Conservation (phyloP, 2,329 filamentous ascomycete genomes). For the Aspergillus brunneoviolaceus region DNA sequence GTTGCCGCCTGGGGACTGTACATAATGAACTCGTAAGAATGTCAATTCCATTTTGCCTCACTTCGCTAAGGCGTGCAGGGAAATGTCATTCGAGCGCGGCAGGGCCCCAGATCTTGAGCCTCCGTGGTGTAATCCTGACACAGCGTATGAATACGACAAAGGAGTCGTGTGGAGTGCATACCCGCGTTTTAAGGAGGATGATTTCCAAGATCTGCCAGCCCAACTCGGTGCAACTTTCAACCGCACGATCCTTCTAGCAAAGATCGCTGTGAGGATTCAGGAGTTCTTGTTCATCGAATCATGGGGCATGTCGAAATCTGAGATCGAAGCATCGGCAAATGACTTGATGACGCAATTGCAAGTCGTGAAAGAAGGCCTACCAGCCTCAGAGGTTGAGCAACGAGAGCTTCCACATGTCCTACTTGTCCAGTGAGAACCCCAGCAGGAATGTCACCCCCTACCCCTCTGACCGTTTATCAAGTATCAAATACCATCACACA, state of each 20-base stretch:
- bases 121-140: conserved; percentile 20
- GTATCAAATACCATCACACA: conserved; percentile 30
- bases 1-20: conserved; percentile 34
- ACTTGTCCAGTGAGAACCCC: conserved; percentile 29
- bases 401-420: conserved; percentile 28
- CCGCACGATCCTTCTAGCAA: conserved; percentile 22
- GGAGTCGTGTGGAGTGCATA: conserved; percentile 34
- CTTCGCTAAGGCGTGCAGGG: conserved; percentile 21
- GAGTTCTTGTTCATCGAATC: conserved; percentile 26
- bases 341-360: conserved; percentile 23
- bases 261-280: conserved; percentile 25
- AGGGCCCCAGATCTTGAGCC: conserved; percentile 20
- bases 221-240: conserved; percentile 27
- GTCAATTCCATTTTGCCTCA: background rate
- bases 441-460: background rate
- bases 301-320: conserved; percentile 12
- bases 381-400: conserved; percentile 17
- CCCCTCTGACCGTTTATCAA: conserved; percentile 18
- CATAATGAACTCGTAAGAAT: conserved; percentile 29
- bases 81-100: conserved; percentile 29
- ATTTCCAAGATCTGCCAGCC: conserved; percentile 25
- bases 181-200: conserved; percentile 31
- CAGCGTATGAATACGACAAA: conserved; percentile 13
- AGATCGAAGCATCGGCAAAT: conserved; percentile 21
- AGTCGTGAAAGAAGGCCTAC: conserved; percentile 25